Conservation (phyloP, 192 early-diverging fungal genomes). For the Geranomyces variabilis region DNA sequence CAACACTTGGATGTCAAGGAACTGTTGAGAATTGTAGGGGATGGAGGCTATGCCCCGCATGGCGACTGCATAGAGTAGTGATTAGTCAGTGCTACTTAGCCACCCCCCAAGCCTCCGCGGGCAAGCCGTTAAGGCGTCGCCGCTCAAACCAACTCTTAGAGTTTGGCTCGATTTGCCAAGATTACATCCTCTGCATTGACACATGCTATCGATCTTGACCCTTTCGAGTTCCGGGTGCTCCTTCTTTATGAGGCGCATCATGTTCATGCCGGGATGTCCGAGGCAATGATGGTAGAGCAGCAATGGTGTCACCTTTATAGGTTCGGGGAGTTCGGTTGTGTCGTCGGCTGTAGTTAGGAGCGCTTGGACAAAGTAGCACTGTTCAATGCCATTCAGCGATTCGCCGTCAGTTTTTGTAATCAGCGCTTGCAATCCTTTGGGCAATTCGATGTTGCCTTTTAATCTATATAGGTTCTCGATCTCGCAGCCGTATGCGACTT, state of each 20-base stretch:
- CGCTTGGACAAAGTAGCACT: neutral
- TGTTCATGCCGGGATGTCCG: neutral
- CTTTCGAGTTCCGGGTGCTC: neutral
- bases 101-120: too few relatives aligned
- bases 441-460: neutral
- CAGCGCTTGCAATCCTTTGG: neutral
- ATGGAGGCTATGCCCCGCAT: too few relatives aligned
- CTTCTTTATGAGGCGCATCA: neutral
- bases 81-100: too few relatives aligned
- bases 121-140: too few relatives aligned
- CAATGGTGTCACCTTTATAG: neutral
- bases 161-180: too few relatives aligned
- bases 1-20: too few relatives aligned
- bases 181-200: too few relatives aligned
- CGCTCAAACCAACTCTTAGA: too few relatives aligned
- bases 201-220: too few relatives aligned
- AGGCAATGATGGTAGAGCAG: neutral
- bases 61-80: too few relatives aligned
- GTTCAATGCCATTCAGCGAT: neutral
- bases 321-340: neutral
- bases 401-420: neutral
- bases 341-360: neutral
- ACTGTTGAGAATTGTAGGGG: too few relatives aligned
- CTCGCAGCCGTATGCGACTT: neutral
- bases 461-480: neutral